Evolutionary conservation across 305 asterid genomes (phyloP).

Genomic region (Caryopteris hybrid): DNA sequence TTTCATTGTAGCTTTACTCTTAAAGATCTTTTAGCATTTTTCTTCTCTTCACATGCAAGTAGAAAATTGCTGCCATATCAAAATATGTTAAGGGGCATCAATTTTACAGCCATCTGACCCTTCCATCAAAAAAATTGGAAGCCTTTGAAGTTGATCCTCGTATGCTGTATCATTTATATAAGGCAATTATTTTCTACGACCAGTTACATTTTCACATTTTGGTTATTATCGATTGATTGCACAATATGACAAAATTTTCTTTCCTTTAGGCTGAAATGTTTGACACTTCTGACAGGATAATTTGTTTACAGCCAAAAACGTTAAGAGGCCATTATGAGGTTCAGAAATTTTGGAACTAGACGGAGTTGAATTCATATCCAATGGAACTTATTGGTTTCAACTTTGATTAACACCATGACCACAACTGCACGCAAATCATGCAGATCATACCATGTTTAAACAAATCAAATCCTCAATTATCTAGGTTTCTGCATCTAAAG

Average conservation of each 20-base stretch:
- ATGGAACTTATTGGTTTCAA: conserved; percentile 6
- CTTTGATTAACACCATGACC: conserved; percentile 1
- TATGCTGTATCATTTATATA: not conserved
- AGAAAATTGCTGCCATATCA: not conserved
- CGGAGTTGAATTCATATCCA: conserved; percentile 3
- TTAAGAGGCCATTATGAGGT: not conserved
- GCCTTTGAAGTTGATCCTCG: not conserved
- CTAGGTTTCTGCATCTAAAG: conserved; percentile 6
- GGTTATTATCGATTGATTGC: not conserved
- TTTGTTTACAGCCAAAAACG: not conserved
- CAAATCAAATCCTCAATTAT: not conserved
- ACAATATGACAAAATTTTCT: not conserved
- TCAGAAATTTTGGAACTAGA: not conserved
- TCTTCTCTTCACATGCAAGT: not conserved
- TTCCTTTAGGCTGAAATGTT: not conserved
- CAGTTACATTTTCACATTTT: not conserved
- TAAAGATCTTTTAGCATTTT: not conserved
- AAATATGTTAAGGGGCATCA: not conserved
- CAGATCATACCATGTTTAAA: conserved; percentile 9
- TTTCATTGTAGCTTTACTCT: not conserved
- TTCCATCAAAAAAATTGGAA: not conserved
- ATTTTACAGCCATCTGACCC: conserved; percentile 1
- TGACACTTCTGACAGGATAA: not conserved
- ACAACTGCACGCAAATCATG: conserved; percentile 12
- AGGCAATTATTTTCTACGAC: conserved; percentile 1